Conservation (phyloP, 2,329 filamentous ascomycete genomes). For the Aspergillus alliaceus region DNA sequence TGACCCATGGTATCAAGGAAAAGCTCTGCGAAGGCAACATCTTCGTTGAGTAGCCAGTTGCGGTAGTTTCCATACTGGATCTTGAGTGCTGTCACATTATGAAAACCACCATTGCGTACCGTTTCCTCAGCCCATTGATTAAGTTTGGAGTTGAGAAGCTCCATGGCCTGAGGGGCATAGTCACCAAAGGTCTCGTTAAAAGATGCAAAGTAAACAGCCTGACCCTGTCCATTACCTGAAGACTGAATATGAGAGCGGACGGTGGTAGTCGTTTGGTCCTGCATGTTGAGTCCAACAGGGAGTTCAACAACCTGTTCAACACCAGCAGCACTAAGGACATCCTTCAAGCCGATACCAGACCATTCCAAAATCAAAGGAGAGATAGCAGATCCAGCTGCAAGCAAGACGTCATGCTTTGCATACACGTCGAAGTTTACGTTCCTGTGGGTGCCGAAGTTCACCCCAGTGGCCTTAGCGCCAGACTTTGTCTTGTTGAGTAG, state of each 20-base stretch:
- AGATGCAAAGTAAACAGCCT: constrained; percentile 28
- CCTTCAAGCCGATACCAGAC: constrained; percentile 28
- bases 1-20: constrained; percentile 27
- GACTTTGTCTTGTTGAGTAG: constrained; percentile 12
- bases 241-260: constrained; percentile 13
- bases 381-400: constrained; percentile 26
- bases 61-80: constrained; percentile 29
- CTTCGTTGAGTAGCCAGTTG: constrained; percentile 25
- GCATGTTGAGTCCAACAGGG: constrained; percentile 32
- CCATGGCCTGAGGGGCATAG: no score
- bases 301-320: constrained; percentile 23
- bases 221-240: constrained; percentile 21
- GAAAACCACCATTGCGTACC: constrained; percentile 27
- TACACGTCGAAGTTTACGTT: constrained; percentile 20
- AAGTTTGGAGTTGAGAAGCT: constrained; percentile 4
- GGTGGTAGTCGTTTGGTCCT: constrained; percentile 30
- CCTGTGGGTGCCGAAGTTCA: constrained; percentile 27
- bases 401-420: constrained; percentile 26
- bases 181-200: constrained; percentile 24
- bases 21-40: constrained; percentile 27
- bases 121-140: constrained; percentile 24
- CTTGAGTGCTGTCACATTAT: constrained; percentile 24
- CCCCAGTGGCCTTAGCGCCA: constrained; percentile 18
- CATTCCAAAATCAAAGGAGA: constrained; percentile 28
- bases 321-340: constrained; percentile 13